A percentile compares a stretch with the other conserved stretches of the same genome.
Conservation (phyloP, 257 asterid genomes). For the Echium plantagineum region DNA sequence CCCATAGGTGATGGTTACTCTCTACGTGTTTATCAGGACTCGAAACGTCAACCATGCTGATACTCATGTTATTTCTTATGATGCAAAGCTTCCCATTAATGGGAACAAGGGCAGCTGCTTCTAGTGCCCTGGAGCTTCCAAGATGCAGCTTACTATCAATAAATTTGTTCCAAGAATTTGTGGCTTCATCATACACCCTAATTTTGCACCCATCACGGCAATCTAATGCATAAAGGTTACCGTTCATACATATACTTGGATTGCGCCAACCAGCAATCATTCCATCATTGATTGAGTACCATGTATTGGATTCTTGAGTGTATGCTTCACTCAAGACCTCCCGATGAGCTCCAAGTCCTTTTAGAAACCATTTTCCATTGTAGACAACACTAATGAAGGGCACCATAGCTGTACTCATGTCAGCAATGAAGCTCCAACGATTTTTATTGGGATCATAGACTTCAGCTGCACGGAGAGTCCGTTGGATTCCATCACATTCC, state of each 20-base stretch:
- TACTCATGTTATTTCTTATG: slow-evolving; percentile 40
- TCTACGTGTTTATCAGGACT: slow-evolving; percentile 32
- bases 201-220: slow-evolving; percentile 43
- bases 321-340: slow-evolving; percentile 37
- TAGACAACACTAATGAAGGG: slow-evolving; percentile 43
- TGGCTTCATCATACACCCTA: slow-evolving; percentile 29
- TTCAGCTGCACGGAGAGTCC: slow-evolving; percentile 48
- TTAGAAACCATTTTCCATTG: slow-evolving; percentile 36
- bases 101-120: slow-evolving; percentile 38
- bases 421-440: slow-evolving; percentile 37
- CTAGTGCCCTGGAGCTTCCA: slow-evolving; percentile 33
- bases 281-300: slow-evolving; percentile 28
- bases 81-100: slow-evolving; percentile 39
- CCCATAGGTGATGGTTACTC: slow-evolving; percentile 39
- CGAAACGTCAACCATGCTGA: slow-evolving; percentile 33
- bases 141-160: slow-evolving; percentile 41
- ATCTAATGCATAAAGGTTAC: slow-evolving; percentile 33
- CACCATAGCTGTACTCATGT: slow-evolving; percentile 44
- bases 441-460: slow-evolving; percentile 38
- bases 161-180: slow-evolving; percentile 26
- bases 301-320: slow-evolving; percentile 22
- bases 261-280: slow-evolving; percentile 41
- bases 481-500: slow-evolving; percentile 38
- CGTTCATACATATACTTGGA: slow-evolving; percentile 36
- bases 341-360: slow-evolving; percentile 40